These are phyloP conservation scores for Camelina laxa DNA, from an alignment of 345 rosid species.

Conservation along the genomic window DNA sequence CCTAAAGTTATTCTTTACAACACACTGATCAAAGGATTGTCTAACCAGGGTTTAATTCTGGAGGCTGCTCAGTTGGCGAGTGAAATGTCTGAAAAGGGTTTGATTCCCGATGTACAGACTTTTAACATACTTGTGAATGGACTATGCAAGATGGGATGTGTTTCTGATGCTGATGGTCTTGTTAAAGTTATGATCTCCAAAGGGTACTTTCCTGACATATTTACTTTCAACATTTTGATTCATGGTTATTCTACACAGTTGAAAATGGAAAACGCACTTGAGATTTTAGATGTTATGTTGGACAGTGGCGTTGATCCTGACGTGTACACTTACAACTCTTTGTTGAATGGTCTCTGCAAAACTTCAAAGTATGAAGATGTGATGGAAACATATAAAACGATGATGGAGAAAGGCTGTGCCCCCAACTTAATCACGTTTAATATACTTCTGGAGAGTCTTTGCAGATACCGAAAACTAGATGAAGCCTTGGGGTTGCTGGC, in stretches of 20 bases:
- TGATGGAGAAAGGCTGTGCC: constrained; percentile 70
- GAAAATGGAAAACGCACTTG: constrained; percentile 77
- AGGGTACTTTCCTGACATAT: constrained; percentile 79
- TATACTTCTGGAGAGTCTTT: constrained; percentile 84
- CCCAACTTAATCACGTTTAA: constrained; percentile 83
- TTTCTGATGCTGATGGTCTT: constrained; percentile 74
- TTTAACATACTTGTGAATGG: constrained; percentile 83
- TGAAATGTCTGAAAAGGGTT: constrained; percentile 70
- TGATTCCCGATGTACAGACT: constrained; percentile 72
- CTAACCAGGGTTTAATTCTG: constrained; percentile 70
- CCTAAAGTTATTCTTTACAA: constrained; percentile 69
- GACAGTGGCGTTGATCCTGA: constrained; percentile 72
- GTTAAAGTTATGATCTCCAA: constrained; percentile 67
- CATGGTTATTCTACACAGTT: constrained; percentile 77
- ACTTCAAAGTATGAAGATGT: constrained; percentile 76
- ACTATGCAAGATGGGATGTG: constrained; percentile 87
- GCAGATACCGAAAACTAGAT: constrained; percentile 62
- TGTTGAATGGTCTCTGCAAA: constrained; percentile 92
- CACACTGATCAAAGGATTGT: constrained; percentile 76
- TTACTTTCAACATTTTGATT: constrained; percentile 86
- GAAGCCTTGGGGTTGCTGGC: constrained; percentile 70
- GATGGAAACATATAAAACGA: constrained; percentile 69
- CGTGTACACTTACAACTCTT: constrained; percentile 81
- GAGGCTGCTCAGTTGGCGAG: constrained; percentile 73
- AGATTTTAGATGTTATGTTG: constrained; percentile 71